Base-by-base conservation (phyloP, 2,329 filamentous ascomycete species). In the Sphaerulina vaccinii region DNA sequence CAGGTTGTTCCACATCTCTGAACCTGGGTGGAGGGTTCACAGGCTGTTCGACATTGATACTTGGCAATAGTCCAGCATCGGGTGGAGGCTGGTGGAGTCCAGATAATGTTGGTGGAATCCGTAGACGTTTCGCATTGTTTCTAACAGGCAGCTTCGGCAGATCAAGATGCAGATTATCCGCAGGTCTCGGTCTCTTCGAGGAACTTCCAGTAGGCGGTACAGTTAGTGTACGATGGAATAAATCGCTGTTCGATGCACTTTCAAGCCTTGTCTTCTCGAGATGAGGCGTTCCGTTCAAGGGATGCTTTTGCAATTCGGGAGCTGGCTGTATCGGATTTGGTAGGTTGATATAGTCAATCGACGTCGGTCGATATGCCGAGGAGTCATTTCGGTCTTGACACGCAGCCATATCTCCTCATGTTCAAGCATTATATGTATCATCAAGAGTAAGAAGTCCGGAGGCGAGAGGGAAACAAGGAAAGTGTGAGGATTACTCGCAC, bases 21-120 rank as follows among this genome's bases (percentile, higher is more conserved):
- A 45, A 3, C 13, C 52, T 54, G 21, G 52, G 49, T n/a, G 52
- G 55, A 23, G 52, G 50, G n/a, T 39, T 44, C 16, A 51, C 37
- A 42, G 54, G 60, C 45, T 62, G 44, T n/a, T 60, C 56, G 10
- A 57, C 51, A 36, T 45, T 57, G 79, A 85, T 85, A 3, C 80
- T 80, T 5, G 82, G 82, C 41, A 85, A 77, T 5, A 84, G 67
- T 10, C 79, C 76, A 39, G 80, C 80, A 64, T 83, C 79, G 7
- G 81, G 81, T 11, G 82, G 82, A 2, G 82, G 82, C 56, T 85
- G 81, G 66, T 84, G 81, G 37, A 85, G 67, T 6, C 81, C 81
- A 61, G 82, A 82, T 9, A 85, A 67, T 13, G 77, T 67, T 6
- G 75, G 75, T 10, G 75, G 75, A 42, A 78, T 72, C 19, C 71